A percentile compares a stretch with the other conserved stretches of the same genome.
phyloP scores from a whole-genome alignment of 1,284 basidiomycete species.

The Meira nashicola region DNA sequence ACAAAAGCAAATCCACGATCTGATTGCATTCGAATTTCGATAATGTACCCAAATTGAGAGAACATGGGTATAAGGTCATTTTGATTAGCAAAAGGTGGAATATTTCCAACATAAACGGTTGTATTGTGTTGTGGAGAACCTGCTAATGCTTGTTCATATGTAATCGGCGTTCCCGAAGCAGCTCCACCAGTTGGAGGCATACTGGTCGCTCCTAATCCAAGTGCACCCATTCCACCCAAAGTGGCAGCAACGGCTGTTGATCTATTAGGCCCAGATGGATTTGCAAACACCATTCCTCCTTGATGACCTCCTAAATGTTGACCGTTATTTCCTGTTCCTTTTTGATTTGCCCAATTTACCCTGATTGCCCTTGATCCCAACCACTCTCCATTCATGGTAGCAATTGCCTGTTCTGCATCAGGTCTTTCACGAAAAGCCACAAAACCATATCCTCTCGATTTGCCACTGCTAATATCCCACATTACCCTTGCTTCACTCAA shows the following conservation, averaged over 20 bases:
- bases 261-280: background rate
- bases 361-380: slow-evolving; percentile 92
- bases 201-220: slow-evolving; percentile 3
- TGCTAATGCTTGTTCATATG: slow-evolving; percentile 78
- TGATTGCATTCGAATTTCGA: slow-evolving; percentile 96
- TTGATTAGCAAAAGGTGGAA: slow-evolving; percentile 90
- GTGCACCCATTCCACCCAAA: slow-evolving; percentile 7
- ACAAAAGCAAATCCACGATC: slow-evolving; percentile 98
- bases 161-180: slow-evolving; percentile 65
- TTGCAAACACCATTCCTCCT: background rate
- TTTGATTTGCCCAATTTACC: slow-evolving; percentile 99
- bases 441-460: slow-evolving; percentile 90
- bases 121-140: slow-evolving; percentile 87
- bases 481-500: slow-evolving; percentile 96
- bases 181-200: slow-evolving; percentile 18
- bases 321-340: slow-evolving; percentile 67
- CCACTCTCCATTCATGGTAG: slow-evolving; percentile 99
- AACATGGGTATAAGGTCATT: slow-evolving; percentile 93
- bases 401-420: slow-evolving; percentile 95
- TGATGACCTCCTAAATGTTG: slow-evolving; percentile 8
- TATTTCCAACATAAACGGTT: slow-evolving; percentile 96
- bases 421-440: slow-evolving; percentile 90
- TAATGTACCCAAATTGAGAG: slow-evolving; percentile 92
- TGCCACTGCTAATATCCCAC: slow-evolving; percentile 66
- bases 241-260: slow-evolving; percentile 3